Evolutionary conservation across 441 rosid genomes (phyloP), one percentile per base, ranked within the genome.

Genomic region (Gossypium trilobum): DNA sequence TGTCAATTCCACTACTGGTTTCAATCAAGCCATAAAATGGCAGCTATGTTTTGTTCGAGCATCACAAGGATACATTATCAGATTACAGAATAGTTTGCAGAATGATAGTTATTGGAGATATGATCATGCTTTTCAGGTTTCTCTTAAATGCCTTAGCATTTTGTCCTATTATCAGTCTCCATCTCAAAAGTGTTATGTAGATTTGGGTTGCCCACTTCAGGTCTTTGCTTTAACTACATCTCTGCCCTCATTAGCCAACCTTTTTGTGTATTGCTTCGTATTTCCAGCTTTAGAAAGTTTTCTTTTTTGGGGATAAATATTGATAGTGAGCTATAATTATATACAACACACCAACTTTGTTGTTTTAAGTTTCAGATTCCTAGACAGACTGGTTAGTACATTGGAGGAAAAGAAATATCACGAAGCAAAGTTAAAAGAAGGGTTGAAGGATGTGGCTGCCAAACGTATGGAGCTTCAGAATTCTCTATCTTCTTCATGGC

Each of bases 401-500:
- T 84, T 95, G 81, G 97, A 95, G 77, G 99, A 88, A 76, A 95
- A 92, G 82, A 91, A 88, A 78, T 84, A 92, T 78, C 96, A 89
- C 17, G 98, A 89, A 78, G 80, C 82, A 80, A 95, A 86, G 85
- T 78, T 92, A 56, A 89, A 79, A 75, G 98, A 89, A 52, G 91
- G 97, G 29, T 81, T 92, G 84, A 92, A 89, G 83, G 95, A 89
- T 65, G 75, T 92, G 71, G 88, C 87, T 76, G 75, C 85, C 70
- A 91, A 80, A 82, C 92, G 90, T 64, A 86, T 88, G 97, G 96
- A 95, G 82, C 96, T 95, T 71, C 96, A 89, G 71, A 95, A 95
- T 82, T 89, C 97, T 50, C 74, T 91, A 56, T 87, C 88, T 74
- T 92, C 99, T 16, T 89, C 82, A 63, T 92, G 99, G 99, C 99